A percentile compares a stretch with the other conserved stretches of the same genome.
phyloP scores from a whole-genome alignment of 225 moss, liverwort and hornwort species.

The Antitrichia curtipendula region DNA sequence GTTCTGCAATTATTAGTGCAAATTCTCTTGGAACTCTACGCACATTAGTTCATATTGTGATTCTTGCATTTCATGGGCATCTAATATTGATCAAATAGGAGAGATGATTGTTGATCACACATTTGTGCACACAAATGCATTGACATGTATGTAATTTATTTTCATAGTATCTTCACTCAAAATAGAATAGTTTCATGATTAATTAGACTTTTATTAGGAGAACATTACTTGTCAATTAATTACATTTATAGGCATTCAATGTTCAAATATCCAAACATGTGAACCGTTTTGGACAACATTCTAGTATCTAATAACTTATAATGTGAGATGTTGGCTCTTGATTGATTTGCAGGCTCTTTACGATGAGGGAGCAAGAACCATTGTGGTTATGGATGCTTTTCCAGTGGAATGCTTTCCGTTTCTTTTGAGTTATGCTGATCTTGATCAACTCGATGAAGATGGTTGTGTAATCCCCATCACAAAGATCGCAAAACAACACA shows the following conservation, averaged over 20 bases:
- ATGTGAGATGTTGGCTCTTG: neutral
- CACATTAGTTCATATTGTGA: neutral
- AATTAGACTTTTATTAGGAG: neutral
- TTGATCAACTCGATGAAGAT: neutral
- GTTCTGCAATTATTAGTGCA: neutral
- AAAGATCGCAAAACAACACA: neutral
- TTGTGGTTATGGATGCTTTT: neutral
- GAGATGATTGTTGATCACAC: neutral
- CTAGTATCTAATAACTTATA: neutral
- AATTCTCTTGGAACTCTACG: fast-evolving
- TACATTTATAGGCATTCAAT: neutral
- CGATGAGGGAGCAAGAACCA: conserved; percentile 11
- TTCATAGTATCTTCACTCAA: neutral
- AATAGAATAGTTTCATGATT: too few species aligned
- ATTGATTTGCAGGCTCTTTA: neutral
- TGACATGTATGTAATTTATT: neutral
- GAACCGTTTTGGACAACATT: fast-evolving
- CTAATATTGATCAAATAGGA: neutral
- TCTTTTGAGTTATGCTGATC: fast-evolving
- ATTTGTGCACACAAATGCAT: fast-evolving
- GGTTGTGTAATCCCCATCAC: neutral
- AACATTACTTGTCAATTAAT: fast-evolving
- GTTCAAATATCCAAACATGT: neutral
- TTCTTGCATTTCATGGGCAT: neutral
- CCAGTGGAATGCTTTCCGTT: neutral